Conservation (phyloP, 2,329 filamentous ascomycete genomes). For the Clonostachys rosea region DNA sequence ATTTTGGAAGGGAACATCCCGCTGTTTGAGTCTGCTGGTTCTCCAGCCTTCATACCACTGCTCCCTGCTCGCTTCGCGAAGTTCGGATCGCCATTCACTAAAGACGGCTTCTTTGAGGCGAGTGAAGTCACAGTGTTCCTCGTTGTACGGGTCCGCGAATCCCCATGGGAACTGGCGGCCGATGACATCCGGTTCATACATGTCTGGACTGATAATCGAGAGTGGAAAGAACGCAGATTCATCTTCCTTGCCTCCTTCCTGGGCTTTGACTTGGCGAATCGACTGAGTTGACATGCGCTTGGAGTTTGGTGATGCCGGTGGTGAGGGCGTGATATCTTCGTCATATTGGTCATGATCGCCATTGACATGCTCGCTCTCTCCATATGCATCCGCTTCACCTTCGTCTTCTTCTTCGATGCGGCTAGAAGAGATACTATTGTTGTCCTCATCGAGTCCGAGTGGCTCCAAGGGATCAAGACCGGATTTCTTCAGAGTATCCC, state of each 20-base stretch:
- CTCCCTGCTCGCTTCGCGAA: constrained; percentile 85
- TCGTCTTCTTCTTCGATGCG: constrained; percentile 56
- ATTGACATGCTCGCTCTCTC: constrained; percentile 17
- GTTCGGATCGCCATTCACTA: constrained; percentile 84
- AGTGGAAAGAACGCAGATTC: constrained; percentile 74
- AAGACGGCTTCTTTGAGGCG: constrained; percentile 90
- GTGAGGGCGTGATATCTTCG: constrained; percentile 30
- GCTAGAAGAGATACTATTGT: constrained; percentile 43
- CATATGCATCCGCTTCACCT: constrained; percentile 17
- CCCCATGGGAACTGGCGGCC: constrained; percentile 95
- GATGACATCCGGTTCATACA: constrained; percentile 74
- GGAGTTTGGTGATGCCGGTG: constrained; percentile 27
- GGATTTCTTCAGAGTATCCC: constrained; percentile 79
- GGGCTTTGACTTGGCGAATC: constrained; percentile 36
- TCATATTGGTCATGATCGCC: constrained; percentile 8
- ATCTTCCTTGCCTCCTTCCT: constrained; percentile 40
- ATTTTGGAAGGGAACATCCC: constrained; percentile 29
- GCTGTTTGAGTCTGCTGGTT: constrained; percentile 61
- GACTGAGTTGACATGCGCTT: constrained; percentile 43
- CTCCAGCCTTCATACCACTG: constrained; percentile 97
- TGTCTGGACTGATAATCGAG: constrained; percentile 89
- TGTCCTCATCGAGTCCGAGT: constrained; percentile 75
- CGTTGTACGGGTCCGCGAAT: constrained; percentile 89
- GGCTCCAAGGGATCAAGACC: constrained; percentile 86
- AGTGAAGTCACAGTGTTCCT: constrained; percentile 89